These are phyloP conservation scores for Malassezia obtusa DNA, from an alignment of 1,284 basidiomycete species.

Conservation along the genomic window DNA sequence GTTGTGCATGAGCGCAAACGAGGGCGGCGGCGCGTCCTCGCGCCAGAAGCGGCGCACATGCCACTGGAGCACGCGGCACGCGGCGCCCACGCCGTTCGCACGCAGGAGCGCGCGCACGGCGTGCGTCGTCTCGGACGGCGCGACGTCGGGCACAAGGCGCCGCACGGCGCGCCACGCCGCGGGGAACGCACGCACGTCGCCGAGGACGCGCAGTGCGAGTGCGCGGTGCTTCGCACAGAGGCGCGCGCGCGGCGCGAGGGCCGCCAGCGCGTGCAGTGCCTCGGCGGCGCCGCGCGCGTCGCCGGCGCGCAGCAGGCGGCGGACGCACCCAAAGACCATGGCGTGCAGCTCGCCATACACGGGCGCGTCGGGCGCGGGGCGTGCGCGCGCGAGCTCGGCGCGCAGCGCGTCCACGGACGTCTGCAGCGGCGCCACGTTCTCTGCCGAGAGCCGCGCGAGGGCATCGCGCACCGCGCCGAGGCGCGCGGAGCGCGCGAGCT, in stretches of 20 bases:
- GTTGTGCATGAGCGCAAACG: constrained; percentile 12
- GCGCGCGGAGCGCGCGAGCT: not conserved
- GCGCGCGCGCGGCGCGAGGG: not conserved
- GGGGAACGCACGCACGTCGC: not conserved
- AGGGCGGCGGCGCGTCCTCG: constrained; percentile 2
- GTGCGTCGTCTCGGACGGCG: constrained; percentile 1
- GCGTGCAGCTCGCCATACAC: not conserved
- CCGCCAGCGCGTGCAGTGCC: not conserved
- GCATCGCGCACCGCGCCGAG: not conserved
- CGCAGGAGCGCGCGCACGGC: constrained; percentile 5
- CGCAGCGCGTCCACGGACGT: not conserved
- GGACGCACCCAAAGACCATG: not conserved
- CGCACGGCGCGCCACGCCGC: not conserved
- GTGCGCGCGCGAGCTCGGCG: not conserved
- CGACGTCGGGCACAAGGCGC: not conserved
- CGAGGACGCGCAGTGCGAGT: not conserved
- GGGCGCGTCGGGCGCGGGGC: not conserved
- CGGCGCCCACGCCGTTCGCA: not conserved
- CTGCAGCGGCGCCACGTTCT: not conserved
- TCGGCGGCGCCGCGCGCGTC: not conserved
- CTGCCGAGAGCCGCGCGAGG: not conserved
- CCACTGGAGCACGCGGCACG: constrained; percentile 4
- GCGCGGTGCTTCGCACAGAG: not conserved
- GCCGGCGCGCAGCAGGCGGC: not conserved
- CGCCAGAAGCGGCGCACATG: constrained; percentile 6